These are phyloP conservation scores for Zasmidium cellare DNA, from an alignment of 2,329 filamentous ascomycete genomes.

Conservation along the genomic window DNA sequence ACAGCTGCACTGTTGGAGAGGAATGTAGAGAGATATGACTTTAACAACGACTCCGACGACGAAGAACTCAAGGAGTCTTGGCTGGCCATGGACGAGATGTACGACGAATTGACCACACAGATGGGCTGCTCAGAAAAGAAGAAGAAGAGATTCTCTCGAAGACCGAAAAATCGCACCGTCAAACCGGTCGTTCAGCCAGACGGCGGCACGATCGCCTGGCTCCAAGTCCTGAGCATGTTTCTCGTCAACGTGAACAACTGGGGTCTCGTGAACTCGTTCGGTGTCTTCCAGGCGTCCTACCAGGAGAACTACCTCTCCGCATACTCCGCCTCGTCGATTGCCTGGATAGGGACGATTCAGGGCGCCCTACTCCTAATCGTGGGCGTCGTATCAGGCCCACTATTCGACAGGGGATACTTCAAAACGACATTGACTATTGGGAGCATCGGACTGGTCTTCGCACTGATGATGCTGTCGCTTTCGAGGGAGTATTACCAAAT, in stretches of 20 bases:
- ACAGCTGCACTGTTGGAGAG: slow-evolving; percentile 1
- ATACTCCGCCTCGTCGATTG: slow-evolving; percentile 33
- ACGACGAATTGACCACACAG: slow-evolving; percentile 1
- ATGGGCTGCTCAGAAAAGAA: slow-evolving; percentile 29
- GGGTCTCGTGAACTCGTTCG: slow-evolving; percentile 28
- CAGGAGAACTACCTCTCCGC: slow-evolving; percentile 29
- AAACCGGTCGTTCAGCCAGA: slow-evolving; percentile 41
- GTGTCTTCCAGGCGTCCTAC: slow-evolving; percentile 50
- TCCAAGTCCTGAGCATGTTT: slow-evolving; percentile 46
- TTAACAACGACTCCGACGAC: slow-evolving; percentile 6
- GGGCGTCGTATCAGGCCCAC: slow-evolving; percentile 50
- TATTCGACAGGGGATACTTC: slow-evolving; percentile 52
- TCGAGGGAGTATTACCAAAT: slow-evolving; percentile 52
- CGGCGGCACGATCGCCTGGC: slow-evolving; percentile 46
- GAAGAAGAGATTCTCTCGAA: slow-evolving; percentile 47
- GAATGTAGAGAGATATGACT: slow-evolving; percentile 3
- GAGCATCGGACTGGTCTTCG: slow-evolving; percentile 44
- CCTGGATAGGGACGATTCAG: slow-evolving; percentile 53
- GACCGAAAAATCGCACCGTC: slow-evolving; percentile 46
- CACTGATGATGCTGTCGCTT: slow-evolving; percentile 53
- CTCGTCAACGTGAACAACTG: slow-evolving; percentile 45
- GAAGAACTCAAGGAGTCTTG: slow-evolving; percentile 8
- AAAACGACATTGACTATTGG: slow-evolving; percentile 42
- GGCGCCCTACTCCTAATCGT: slow-evolving; percentile 51
- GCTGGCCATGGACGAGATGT: slow-evolving; percentile 10